Evolutionary conservation across 495 filamentous ascomycete genomes (phyloP).

Genomic region (Annulohypoxylon maeteangense): DNA sequence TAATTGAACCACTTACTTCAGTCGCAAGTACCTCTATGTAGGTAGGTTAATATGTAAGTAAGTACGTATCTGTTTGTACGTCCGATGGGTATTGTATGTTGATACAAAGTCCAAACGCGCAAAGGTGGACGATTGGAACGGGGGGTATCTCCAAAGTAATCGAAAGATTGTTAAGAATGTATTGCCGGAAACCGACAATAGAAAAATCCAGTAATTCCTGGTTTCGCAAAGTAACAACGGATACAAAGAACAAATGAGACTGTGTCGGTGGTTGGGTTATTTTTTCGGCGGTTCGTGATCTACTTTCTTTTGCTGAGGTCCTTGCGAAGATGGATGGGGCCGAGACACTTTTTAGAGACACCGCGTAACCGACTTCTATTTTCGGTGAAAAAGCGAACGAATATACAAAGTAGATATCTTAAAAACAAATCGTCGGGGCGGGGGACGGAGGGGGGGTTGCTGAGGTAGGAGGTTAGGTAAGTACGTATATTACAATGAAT

Average conservation of each 20-base stretch:
- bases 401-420: constrained; percentile 9
- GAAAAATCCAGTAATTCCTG: constrained; percentile 32
- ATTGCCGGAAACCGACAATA: constrained; percentile 28
- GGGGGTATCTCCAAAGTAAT: constrained; percentile 32
- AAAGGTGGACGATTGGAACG: constrained; percentile 9
- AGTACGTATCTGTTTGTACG: constrained; percentile 4
- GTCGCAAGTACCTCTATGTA: constrained; percentile 7
- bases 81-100: constrained; percentile 1
- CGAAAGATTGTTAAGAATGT: constrained; percentile 3
- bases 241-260: constrained; percentile 44
- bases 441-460: constrained; percentile 6
- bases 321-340: constrained; percentile 22
- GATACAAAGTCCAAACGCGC: constrained; percentile 15
- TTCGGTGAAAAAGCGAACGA: constrained; percentile 28
- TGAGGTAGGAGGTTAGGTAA: constrained; percentile 15
- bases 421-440: constrained; percentile 3
- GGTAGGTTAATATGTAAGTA: neutral
- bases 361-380: constrained; percentile 27
- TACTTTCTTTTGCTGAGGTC: constrained; percentile 27
- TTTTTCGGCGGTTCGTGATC: constrained; percentile 18
- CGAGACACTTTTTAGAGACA: constrained; percentile 36
- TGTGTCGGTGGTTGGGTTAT: constrained; percentile 28
- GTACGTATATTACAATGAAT: constrained; percentile 22
- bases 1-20: constrained; percentile 25
- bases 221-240: constrained; percentile 27